A percentile compares a stretch with the other conserved stretches of the same genome.
These are phyloP conservation scores for Gamsiella multidivaricata DNA, from an alignment of 192 early-diverging fungal genomes.

Conservation along the genomic window DNA sequence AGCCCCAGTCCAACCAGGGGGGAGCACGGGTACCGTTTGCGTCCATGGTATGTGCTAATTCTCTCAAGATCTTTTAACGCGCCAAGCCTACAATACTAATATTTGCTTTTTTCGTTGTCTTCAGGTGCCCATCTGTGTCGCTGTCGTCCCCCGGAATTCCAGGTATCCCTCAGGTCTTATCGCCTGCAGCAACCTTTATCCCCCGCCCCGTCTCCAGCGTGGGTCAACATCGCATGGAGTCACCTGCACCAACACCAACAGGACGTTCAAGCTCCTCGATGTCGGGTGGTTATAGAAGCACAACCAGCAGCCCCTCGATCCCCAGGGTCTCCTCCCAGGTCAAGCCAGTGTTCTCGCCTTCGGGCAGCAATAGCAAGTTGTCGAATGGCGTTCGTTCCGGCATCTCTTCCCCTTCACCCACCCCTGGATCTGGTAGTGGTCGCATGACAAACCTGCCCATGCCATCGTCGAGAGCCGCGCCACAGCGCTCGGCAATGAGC, in stretches of 20 bases:
- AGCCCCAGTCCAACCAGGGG: constrained; percentile 42
- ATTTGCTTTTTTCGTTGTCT: background rate
- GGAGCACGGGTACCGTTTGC: constrained; percentile 3
- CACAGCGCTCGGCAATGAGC: constrained; percentile 14
- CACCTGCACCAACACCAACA: constrained; percentile 8
- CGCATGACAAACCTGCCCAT: constrained; percentile 37
- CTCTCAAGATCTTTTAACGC: background rate
- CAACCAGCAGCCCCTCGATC: constrained; percentile 30
- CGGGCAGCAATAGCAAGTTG: constrained; percentile 41
- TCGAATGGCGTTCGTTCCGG: constrained; percentile 34
- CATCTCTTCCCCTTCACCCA: constrained; percentile 3
- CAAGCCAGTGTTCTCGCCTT: constrained; percentile 46
- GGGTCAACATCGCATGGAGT: constrained; percentile 23
- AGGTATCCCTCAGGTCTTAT: constrained; percentile 31
- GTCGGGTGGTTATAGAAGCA: constrained; percentile 28
- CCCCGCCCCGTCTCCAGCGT: constrained; percentile 37
- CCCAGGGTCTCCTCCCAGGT: constrained; percentile 10
- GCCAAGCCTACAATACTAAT: background rate
- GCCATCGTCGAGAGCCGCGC: constrained; percentile 19
- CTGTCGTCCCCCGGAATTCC: constrained; percentile 48
- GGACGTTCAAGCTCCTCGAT: constrained; percentile 21
- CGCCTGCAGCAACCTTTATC: constrained; percentile 21
- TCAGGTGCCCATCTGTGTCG: constrained; percentile 48
- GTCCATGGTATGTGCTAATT: constrained; percentile 35
- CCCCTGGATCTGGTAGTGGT: constrained; percentile 1